These are phyloP conservation scores for Solanum arcanum DNA, from an alignment of 257 asterid species.

Conservation along the genomic window DNA sequence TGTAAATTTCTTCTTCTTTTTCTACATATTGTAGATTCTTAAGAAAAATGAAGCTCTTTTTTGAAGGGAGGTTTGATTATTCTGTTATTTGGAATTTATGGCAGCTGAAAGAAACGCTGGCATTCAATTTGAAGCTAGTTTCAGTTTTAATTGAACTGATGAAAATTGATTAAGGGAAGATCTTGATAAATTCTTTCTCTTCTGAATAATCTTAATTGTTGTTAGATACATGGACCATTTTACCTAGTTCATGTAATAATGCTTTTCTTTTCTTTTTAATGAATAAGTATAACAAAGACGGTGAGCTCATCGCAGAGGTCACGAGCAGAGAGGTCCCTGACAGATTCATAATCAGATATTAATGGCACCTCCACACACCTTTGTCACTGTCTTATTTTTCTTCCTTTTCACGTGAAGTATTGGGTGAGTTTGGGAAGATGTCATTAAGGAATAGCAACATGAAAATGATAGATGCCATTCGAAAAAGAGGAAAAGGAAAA, in stretches of 20 bases:
- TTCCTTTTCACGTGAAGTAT: neutral
- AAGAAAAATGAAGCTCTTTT: neutral
- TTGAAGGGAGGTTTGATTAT: neutral
- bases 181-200: neutral
- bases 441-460: neutral
- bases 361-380: conserved; percentile 84
- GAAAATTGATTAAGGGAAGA: neutral
- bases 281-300: neutral
- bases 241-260: neutral
- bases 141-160: neutral
- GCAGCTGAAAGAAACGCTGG: neutral
- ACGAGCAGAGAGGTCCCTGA: conserved; percentile 21
- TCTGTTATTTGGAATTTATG: neutral
- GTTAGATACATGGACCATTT: neutral
- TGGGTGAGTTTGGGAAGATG: neutral
- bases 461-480: neutral
- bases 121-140: neutral
- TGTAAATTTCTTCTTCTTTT: neutral
- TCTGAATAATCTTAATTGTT: neutral
- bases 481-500: neutral
- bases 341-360: conserved; percentile 49
- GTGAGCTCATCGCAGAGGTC: conserved; percentile 66
- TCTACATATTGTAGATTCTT: neutral
- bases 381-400: neutral
- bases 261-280: neutral